Evolutionary conservation across 2,329 filamentous ascomycete species (phyloP), one percentile per base, ranked within the genome.

Genomic region (Dothistroma septosporum): DNA sequence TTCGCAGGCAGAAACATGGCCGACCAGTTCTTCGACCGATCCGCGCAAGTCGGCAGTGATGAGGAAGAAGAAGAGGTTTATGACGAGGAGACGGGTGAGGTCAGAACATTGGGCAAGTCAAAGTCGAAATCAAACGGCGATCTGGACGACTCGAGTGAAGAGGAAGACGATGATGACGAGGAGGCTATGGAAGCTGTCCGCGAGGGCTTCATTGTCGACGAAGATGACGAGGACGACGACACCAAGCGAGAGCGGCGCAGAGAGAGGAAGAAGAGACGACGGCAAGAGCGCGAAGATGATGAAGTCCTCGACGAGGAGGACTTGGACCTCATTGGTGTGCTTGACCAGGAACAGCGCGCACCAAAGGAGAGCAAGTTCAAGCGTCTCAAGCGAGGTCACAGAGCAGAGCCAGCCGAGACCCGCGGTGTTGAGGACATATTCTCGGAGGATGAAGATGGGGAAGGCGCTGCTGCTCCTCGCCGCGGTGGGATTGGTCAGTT

Each of bases 181-280:
- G 92, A 94, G 73, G 91, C 91, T 70, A 88, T 86, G 65, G 85
- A 86, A 68, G 88, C 86, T 75, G 90, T 94, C 78, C 69, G 81
- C 56, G 92, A 96, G 79, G 93, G 92, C 28, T 99, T 97, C 78
- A 97, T 99, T 67, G 91, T 96, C 65, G 91, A 96, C 71, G 92
- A 96, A 71, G 92, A 93, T 63, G 89, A 90, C 62, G 89, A 88
- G 53, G 84, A 87, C 53, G 86, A 87, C 33, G 85, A 88, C 56
- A 87, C 83, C 56, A 84, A 83, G 68, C 44, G 47, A 8, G 84
- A 85, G 64, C 76, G 78, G 60, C 75, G 80, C 68, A 83, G 85
- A 66, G 88, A 89, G 75, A 86, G 86, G 76, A 96, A 94, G 79
- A 87, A 91, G 68, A 87, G 91, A 70, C 77, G 84, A 48, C 83